Percentiles rank a stretch among this genome's conserved stretches.
Evolutionary conservation across 2,329 filamentous ascomycete species (phyloP).

Genomic region (Pseudocercospora cruenta): DNA sequence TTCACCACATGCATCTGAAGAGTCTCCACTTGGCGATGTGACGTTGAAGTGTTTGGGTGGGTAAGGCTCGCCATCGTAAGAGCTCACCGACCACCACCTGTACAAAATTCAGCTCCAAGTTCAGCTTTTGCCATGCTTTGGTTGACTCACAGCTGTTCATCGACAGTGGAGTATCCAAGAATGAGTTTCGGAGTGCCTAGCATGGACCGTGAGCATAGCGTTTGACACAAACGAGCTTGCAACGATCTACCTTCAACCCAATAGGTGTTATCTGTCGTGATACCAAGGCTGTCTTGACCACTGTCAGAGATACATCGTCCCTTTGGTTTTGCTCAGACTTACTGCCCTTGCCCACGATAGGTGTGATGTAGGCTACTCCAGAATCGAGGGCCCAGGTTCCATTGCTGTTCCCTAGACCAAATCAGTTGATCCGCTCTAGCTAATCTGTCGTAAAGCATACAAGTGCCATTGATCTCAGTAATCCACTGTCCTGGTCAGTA

Average conservation of each 20-base stretch:
- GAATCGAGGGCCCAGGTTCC: conserved; percentile 23
- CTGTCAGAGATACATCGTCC: not conserved
- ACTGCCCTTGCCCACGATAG: conserved; percentile 34
- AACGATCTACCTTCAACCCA: conserved; percentile 6
- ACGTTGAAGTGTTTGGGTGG: conserved; percentile 14
- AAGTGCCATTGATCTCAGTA: conserved; percentile 31
- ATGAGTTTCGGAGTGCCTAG: conserved; percentile 18
- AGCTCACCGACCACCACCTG: conserved; percentile 15
- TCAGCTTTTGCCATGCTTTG: not conserved
- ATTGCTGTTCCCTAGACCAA: conserved; percentile 2
- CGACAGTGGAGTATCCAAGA: conserved; percentile 8
- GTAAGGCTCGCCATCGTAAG: conserved; percentile 17
- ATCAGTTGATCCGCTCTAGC: not conserved
- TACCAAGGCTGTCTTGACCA: conserved; percentile 32
- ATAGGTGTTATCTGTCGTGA: conserved; percentile 30
- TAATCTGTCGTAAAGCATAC: conserved; percentile 13
- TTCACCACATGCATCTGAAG: conserved; percentile 18
- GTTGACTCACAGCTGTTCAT: conserved; percentile 8
- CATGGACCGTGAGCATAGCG: not conserved
- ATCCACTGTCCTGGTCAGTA: conserved; percentile 23
- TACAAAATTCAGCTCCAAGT: not conserved
- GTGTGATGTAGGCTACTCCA: conserved; percentile 26
- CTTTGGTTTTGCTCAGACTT: not conserved
- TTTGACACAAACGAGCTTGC: not conserved
- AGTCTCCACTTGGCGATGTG: not conserved